Conservation (phyloP, 257 asterid species). For the Lantana camara region DNA sequence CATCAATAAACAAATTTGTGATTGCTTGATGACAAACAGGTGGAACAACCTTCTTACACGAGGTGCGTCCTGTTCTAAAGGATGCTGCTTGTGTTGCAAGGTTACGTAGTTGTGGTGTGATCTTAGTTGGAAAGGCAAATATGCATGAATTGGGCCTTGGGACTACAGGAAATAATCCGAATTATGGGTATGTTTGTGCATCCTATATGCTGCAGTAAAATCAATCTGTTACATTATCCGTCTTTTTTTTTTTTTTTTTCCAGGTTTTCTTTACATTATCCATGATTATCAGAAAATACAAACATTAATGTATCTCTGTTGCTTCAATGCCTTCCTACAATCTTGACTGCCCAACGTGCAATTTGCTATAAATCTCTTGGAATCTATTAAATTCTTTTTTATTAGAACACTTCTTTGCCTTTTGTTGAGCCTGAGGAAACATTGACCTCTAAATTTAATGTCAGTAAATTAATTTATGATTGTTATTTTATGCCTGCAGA, state of each 20-base stretch:
- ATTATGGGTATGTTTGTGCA: slow-evolving; percentile 68
- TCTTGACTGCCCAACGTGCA: too few species aligned
- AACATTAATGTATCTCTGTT: neutral
- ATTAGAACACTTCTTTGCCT: slow-evolving; percentile 10
- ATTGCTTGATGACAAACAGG: slow-evolving; percentile 55
- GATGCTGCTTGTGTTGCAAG: slow-evolving; percentile 81
- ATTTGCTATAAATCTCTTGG: neutral
- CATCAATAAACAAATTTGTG: slow-evolving; percentile 1
- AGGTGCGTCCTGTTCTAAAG: slow-evolving; percentile 67
- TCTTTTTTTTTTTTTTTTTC: too few species aligned
- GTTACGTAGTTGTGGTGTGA: slow-evolving; percentile 88
- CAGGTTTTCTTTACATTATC: too few species aligned
- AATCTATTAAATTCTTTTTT: slow-evolving; percentile 9
- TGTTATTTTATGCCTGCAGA: slow-evolving; percentile 47
- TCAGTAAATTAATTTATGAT: neutral
- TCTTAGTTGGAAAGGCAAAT: slow-evolving; percentile 97
- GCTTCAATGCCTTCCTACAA: slow-evolving; percentile 5
- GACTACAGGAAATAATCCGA: slow-evolving; percentile 93
- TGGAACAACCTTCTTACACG: slow-evolving; percentile 86
- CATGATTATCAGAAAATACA: neutral
- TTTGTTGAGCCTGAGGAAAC: slow-evolving; percentile 17
- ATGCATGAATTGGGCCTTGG: slow-evolving; percentile 99
- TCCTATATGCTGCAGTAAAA: neutral
- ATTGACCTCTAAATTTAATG: slow-evolving; percentile 4
- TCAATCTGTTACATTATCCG: neutral